Evolutionary conservation across 1,284 basidiomycete species (phyloP).

Genomic region (Inonotus hispidus): DNA sequence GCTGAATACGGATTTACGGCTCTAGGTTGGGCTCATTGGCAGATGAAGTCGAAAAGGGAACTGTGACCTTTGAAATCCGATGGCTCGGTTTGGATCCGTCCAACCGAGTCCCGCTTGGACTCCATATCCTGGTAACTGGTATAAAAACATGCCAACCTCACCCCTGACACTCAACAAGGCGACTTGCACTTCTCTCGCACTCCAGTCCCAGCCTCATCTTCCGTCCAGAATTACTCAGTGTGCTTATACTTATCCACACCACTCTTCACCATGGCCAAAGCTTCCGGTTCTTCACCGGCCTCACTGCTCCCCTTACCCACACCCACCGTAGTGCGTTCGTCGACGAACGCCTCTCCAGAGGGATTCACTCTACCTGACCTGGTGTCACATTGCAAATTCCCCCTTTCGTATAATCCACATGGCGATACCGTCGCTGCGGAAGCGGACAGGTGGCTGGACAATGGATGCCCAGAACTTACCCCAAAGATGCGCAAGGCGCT

Average conservation of each 20-base stretch:
- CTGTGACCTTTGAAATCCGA: constrained; percentile 1
- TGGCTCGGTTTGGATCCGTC: constrained; percentile 2
- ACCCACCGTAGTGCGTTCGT: neutral
- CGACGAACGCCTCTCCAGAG: neutral
- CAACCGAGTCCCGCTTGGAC: constrained; percentile 2
- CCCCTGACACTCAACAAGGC: neutral
- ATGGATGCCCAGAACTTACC: constrained; percentile 42
- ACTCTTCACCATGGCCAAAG: constrained; percentile 14
- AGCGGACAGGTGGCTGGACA: constrained; percentile 53
- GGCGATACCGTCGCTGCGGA: constrained; percentile 50
- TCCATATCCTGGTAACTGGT: neutral
- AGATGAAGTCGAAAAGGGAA: constrained; percentile 11
- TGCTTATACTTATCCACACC: neutral
- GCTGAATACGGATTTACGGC: constrained; percentile 2
- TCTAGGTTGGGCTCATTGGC: neutral
- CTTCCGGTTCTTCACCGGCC: constrained; percentile 7
- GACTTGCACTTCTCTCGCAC: neutral
- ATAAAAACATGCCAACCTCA: constrained; percentile 1
- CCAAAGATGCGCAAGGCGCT: constrained; percentile 45
- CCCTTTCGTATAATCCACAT: constrained; percentile 44
- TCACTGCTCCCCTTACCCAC: neutral
- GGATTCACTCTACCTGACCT: constrained; percentile 60
- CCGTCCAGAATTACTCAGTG: neutral
- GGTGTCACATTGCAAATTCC: constrained; percentile 53
- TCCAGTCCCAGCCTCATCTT: neutral